These are phyloP conservation scores for Capsella bursapastoris DNA, from an alignment of 345 rosid species.

Conservation along the genomic window DNA sequence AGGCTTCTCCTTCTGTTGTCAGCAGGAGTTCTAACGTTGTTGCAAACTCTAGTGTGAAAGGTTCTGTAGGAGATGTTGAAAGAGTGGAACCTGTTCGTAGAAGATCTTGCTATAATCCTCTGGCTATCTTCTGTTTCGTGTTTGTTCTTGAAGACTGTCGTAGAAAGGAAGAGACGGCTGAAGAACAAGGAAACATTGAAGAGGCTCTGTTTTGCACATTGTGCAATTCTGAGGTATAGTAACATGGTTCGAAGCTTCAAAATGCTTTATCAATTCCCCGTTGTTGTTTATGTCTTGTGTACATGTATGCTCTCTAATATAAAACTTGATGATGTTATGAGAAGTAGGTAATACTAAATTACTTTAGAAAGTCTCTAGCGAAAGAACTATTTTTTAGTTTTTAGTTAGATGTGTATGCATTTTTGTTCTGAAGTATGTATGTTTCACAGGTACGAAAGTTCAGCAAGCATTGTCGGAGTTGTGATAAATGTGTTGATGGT, in stretches of 20 bases:
- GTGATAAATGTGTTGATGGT: constrained; percentile 94
- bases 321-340: constrained; percentile 6
- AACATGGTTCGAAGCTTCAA: constrained; percentile 6
- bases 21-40: constrained; percentile 69
- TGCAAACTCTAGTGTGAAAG: constrained; percentile 67
- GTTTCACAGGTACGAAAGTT: constrained; percentile 76
- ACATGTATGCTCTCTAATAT: constrained; percentile 6
- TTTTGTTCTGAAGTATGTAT: constrained; percentile 23
- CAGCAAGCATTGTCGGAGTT: constrained; percentile 91
- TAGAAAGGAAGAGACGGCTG: constrained; percentile 56
- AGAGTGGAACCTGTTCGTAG: constrained; percentile 41
- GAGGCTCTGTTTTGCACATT: constrained; percentile 89
- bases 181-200: constrained; percentile 55
- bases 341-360: background rate
- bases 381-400: background rate
- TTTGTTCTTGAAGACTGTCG: constrained; percentile 88
- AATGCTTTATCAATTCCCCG: background rate
- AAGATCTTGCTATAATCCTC: constrained; percentile 47
- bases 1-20: constrained; percentile 70
- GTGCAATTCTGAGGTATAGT: constrained; percentile 86
- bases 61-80: constrained; percentile 59
- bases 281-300: constrained; percentile 20
- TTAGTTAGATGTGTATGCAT: background rate
- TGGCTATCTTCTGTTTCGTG: constrained; percentile 66
- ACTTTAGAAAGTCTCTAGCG: background rate